Evolutionary conservation across 805 yeast genomes (phyloP).

Genomic region (Candida verbasci): DNA sequence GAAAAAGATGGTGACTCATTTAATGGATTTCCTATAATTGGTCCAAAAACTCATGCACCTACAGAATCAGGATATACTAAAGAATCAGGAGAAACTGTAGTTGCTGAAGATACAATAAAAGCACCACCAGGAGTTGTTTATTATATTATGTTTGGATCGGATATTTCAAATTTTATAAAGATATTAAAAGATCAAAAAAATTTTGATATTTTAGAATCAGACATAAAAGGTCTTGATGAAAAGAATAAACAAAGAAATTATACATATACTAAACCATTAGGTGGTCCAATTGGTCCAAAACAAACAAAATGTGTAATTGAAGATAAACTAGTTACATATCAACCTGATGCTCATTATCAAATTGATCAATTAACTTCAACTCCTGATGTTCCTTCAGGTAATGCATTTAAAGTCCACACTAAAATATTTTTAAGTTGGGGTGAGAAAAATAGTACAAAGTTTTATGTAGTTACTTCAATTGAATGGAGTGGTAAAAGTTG

Average conservation of each 20-base stretch:
- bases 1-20: conserved; percentile 17
- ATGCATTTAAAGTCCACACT: conserved; percentile 59
- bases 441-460: conserved; percentile 46
- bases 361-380: conserved; percentile 59
- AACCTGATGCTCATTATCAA: conserved; percentile 43
- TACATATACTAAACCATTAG: conserved; percentile 58
- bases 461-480: conserved; percentile 51
- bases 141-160: conserved; percentile 58
- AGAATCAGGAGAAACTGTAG: conserved; percentile 47
- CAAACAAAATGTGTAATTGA: conserved; percentile 63
- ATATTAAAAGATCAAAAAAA: conserved; percentile 61
- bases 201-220: conserved; percentile 48
- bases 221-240: conserved; percentile 26
- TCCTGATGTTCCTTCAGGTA: conserved; percentile 84
- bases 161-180: conserved; percentile 39
- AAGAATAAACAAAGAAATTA: conserved; percentile 42
- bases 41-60: conserved; percentile 47
- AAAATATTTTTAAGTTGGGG: conserved; percentile 61
- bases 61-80: conserved; percentile 44
- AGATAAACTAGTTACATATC: conserved; percentile 53
- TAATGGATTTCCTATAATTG: conserved; percentile 38
- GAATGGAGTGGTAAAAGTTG: conserved; percentile 77
- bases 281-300: conserved; percentile 71
- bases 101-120: conserved; percentile 47
- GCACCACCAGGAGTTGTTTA: conserved; percentile 67